These are phyloP conservation scores for Anastatica hierochuntica DNA, from an alignment of 345 rosid genomes.

Conservation along the genomic window DNA sequence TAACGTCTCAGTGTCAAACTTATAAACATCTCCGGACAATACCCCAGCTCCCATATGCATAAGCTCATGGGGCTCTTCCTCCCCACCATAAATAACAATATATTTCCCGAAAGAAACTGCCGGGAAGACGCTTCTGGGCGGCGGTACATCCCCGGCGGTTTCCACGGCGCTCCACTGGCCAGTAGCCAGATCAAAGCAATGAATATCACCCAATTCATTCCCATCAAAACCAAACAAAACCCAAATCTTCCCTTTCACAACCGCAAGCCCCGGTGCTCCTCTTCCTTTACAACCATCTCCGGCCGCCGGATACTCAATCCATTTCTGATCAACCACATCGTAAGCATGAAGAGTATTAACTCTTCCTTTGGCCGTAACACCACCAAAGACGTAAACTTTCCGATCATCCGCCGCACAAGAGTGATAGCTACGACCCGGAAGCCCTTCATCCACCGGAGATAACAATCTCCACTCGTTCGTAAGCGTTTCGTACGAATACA, in stretches of 20 bases:
- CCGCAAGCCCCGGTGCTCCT: conserved; percentile 29
- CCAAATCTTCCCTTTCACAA: conserved; percentile 17
- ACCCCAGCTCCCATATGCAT: conserved; percentile 32
- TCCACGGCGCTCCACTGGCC: conserved; percentile 13
- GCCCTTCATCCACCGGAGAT: conserved; percentile 13
- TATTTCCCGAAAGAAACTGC: conserved; percentile 13
- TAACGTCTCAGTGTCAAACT: conserved; percentile 22
- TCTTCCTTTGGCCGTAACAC: conserved; percentile 19
- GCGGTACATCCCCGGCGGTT: conserved; percentile 16
- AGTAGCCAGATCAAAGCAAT: conserved; percentile 12
- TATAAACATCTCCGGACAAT: conserved; percentile 11
- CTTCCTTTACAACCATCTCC: conserved; percentile 26
- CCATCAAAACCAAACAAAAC: conserved; percentile 27
- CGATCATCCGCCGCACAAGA: conserved; percentile 16
- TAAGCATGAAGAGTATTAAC: conserved; percentile 17
- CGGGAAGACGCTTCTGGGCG: conserved; percentile 23
- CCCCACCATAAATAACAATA: conserved; percentile 26
- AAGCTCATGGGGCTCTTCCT: conserved; percentile 25
- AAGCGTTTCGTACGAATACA: conserved; percentile 8
- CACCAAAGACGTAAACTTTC: conserved; percentile 27
- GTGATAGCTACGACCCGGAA: conserved; percentile 27
- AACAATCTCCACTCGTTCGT: conserved; percentile 18
- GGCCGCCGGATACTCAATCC: conserved; percentile 25
- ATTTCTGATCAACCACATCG: conserved; percentile 20
- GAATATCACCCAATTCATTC: conserved; percentile 21